phyloP scores from a whole-genome alignment of 345 rosid genomes.

The Dimocarpus longan region DNA sequence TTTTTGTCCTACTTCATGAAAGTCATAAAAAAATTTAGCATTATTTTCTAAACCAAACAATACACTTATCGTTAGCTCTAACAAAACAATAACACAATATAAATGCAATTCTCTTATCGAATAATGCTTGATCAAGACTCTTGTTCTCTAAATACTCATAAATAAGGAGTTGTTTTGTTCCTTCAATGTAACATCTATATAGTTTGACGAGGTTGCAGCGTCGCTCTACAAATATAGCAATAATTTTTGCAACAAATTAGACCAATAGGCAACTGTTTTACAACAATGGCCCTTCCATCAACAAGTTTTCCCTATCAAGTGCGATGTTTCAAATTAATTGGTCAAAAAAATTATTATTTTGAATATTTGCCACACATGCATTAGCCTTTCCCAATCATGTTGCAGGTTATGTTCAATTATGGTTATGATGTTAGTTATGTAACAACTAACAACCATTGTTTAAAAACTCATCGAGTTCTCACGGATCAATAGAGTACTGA shows the following conservation, averaged over 20 bases:
- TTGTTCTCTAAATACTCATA: conserved; percentile 72
- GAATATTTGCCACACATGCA: background rate
- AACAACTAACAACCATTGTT: too few relatives aligned
- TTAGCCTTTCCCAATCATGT: too few relatives aligned
- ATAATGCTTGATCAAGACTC: conserved; percentile 76
- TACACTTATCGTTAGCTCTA: background rate
- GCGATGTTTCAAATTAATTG: background rate
- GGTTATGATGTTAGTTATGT: background rate
- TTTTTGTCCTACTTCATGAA: conserved; percentile 30
- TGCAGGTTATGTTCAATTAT: too few relatives aligned
- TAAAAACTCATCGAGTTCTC: too few relatives aligned
- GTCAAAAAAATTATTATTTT: background rate
- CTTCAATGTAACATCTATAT: conserved; percentile 45
- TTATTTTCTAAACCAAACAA: background rate
- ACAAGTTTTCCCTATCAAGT: conserved; percentile 38
- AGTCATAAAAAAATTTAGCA: background rate
- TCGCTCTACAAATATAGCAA: conserved; percentile 59
- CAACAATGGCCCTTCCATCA: conserved; percentile 71
- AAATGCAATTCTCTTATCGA: conserved; percentile 36
- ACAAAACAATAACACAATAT: background rate
- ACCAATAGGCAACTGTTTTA: conserved; percentile 66
- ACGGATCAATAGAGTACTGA: too few relatives aligned
- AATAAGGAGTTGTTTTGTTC: conserved; percentile 53
- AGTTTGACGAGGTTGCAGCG: conserved; percentile 50
- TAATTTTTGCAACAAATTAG: conserved; percentile 74